A percentile compares a stretch with the other conserved stretches of the same genome.
phyloP scores from a whole-genome alignment of 768 basidiomycete species.

The Phaeolepiota aurea region DNA sequence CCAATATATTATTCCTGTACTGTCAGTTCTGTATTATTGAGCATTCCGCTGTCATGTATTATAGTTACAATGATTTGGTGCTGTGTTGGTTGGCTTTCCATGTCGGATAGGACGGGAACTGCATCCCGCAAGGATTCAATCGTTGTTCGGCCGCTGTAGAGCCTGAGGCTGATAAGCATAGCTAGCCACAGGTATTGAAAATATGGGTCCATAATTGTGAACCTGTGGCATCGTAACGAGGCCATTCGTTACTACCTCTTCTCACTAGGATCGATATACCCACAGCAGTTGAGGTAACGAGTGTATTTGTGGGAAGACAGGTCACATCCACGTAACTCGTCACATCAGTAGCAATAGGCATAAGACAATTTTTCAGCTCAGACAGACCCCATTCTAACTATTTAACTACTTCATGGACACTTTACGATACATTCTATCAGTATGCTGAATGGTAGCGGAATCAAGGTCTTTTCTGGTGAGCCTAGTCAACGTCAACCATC shows the following conservation, averaged over 20 bases:
- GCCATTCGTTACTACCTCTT: not conserved
- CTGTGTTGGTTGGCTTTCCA: not conserved
- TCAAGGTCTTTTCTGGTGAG: slow-evolving; percentile 50
- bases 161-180: no score
- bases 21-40: slow-evolving; percentile 1
- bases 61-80: slow-evolving; percentile 3
- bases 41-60: slow-evolving; percentile 3
- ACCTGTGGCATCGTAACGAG: no score
- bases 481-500: not conserved
- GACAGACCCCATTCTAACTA: slow-evolving; percentile 7
- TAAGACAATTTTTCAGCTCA: no score
- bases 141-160: no score
- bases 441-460: slow-evolving; percentile 50
- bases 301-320: no score
- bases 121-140: no score
- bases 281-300: no score
- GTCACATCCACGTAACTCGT: no score
- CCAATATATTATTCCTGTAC: not conserved
- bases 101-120: not conserved
- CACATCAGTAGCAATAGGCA: no score
- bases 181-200: no score
- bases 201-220: no score
- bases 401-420: slow-evolving; percentile 10
- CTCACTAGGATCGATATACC: not conserved
- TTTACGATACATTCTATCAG: slow-evolving; percentile 7